Conservation (phyloP, 2,329 filamentous ascomycete species). For the Ophiostoma piceae region DNA sequence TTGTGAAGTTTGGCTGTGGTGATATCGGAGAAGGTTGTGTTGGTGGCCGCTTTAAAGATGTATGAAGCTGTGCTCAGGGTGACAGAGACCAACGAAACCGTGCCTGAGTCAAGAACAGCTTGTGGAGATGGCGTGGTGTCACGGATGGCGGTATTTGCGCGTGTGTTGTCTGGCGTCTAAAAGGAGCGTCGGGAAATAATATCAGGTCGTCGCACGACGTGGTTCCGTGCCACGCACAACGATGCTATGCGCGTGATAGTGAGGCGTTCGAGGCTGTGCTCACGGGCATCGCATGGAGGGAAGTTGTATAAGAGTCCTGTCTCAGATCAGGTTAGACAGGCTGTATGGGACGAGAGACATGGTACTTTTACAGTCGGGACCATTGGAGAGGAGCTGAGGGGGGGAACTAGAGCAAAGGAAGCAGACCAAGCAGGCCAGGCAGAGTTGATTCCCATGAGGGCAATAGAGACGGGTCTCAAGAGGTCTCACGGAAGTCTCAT, state of each 20-base stretch:
- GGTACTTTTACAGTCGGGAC: neutral
- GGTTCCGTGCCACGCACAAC: slow-evolving; percentile 14
- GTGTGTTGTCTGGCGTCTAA: neutral
- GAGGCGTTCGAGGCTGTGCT: slow-evolving; percentile 18
- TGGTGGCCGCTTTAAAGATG: neutral
- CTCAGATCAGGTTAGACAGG: slow-evolving; percentile 23
- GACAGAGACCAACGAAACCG: neutral
- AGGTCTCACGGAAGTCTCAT: neutral
- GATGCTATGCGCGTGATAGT: slow-evolving; percentile 18
- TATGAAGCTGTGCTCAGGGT: neutral
- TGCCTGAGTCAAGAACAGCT: neutral
- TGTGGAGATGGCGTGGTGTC: neutral
- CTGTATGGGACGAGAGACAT: neutral
- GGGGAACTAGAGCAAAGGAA: neutral
- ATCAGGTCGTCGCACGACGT: slow-evolving; percentile 16
- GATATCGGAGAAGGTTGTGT: neutral
- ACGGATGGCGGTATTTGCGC: neutral
- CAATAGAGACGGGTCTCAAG: neutral
- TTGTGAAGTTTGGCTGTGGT: slow-evolving; percentile 39
- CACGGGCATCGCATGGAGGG: slow-evolving; percentile 18
- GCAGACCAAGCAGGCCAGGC: neutral
- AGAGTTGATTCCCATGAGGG: neutral
- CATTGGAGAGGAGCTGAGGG: neutral
- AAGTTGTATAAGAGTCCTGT: slow-evolving; percentile 13
- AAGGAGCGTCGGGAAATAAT: slow-evolving; percentile 1